Evolutionary conservation across 352 stramenopile genomes (phyloP).

Genomic region (Plasmopara muralis): DNA sequence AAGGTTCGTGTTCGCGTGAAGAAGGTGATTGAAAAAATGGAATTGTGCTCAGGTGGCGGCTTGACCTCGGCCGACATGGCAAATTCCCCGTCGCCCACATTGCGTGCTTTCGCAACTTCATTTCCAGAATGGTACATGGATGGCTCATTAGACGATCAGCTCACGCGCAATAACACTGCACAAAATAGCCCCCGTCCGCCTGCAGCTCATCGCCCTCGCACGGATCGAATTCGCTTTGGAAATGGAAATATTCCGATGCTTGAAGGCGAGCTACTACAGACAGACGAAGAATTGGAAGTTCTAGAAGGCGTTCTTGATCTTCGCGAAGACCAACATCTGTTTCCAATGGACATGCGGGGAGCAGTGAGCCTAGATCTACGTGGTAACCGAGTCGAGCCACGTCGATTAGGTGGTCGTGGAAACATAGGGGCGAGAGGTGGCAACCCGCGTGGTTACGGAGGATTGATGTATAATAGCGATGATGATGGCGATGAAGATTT

Average conservation of each 20-base stretch:
- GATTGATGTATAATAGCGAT: slow-evolving; percentile 39
- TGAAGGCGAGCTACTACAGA: slow-evolving; percentile 54
- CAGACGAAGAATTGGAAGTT: slow-evolving; percentile 61
- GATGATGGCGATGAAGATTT: slow-evolving; percentile 44
- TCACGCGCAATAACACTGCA: slow-evolving; percentile 35
- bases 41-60: slow-evolving; percentile 62
- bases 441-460: slow-evolving; percentile 20
- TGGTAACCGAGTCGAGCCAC: slow-evolving; percentile 22
- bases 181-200: slow-evolving; percentile 33
- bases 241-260: slow-evolving; percentile 40
- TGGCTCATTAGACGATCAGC: slow-evolving; percentile 38
- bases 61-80: slow-evolving; percentile 27
- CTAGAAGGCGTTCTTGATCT: slow-evolving; percentile 62
- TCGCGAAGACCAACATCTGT: slow-evolving; percentile 51
- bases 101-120: slow-evolving; percentile 46
- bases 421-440: slow-evolving; percentile 12
- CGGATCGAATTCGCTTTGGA: slow-evolving; percentile 39
- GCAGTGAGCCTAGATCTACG: slow-evolving; percentile 36
- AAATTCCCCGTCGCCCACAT: slow-evolving; percentile 41
- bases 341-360: slow-evolving; percentile 42
- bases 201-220: slow-evolving; percentile 26
- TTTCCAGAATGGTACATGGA: slow-evolving; percentile 76
- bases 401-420: slow-evolving; percentile 24
- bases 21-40: slow-evolving; percentile 80
- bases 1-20: slow-evolving; percentile 56